Evolutionary conservation across 257 asterid genomes (phyloP).

Genomic region (Mentha longifolia): DNA sequence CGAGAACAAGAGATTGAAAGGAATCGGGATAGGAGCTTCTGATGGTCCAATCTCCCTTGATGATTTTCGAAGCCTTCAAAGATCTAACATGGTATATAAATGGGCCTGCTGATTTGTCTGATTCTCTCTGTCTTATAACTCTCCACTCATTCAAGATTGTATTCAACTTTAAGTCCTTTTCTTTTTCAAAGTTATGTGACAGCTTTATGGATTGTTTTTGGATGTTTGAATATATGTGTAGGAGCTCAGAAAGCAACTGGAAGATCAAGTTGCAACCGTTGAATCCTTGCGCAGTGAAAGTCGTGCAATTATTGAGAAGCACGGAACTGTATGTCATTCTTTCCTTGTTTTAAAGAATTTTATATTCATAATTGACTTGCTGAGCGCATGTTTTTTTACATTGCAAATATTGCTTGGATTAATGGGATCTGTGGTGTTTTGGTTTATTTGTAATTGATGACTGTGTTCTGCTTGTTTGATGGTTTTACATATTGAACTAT

Average conservation of each 20-base stretch:
- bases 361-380: not conserved
- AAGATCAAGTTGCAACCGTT: conserved; percentile 68
- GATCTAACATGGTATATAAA: conserved; percentile 76
- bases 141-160: conserved; percentile 21
- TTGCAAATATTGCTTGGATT: too few relatives aligned
- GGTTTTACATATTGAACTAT: not conserved
- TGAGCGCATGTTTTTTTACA: not conserved
- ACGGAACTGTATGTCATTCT: conserved; percentile 67
- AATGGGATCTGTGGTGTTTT: not conserved
- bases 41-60: conserved; percentile 95
- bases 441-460: not conserved
- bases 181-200: not conserved
- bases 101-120: conserved; percentile 11
- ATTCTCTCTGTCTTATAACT: conserved; percentile 20
- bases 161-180: conserved; percentile 7
- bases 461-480: not conserved
- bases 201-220: conserved; percentile 8
- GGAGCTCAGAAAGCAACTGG: conserved; percentile 94
- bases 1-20: conserved; percentile 85
- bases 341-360: conserved; percentile 8
- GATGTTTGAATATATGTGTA: conserved; percentile 40
- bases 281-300: conserved; percentile 68
- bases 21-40: conserved; percentile 91
- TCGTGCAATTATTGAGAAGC: conserved; percentile 67
- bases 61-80: conserved; percentile 93